phyloP scores from a whole-genome alignment of 208 protist species.

The Leishmania aethiopica region DNA sequence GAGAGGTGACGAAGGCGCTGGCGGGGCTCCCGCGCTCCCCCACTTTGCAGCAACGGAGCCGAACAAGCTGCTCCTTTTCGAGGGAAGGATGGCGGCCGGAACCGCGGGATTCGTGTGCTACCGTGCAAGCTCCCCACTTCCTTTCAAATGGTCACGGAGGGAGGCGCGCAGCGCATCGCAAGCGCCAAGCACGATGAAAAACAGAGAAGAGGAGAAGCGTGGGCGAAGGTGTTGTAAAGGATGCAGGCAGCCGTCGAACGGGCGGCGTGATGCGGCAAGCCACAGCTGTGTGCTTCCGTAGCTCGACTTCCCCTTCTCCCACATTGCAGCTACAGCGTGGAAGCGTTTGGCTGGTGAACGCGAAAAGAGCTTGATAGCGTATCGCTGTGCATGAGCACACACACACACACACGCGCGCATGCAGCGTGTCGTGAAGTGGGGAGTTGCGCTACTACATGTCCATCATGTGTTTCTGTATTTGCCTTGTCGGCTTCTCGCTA shows the following conservation, averaged over 20 bases:
- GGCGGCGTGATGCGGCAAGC: background rate
- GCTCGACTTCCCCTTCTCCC: background rate
- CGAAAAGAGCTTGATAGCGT: background rate
- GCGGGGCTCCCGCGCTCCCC: background rate
- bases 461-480: background rate
- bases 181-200: background rate
- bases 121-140: background rate
- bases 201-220: background rate
- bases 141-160: background rate
- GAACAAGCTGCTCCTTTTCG: background rate
- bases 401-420: background rate
- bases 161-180: background rate
- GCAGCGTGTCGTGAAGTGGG: background rate
- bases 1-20: background rate
- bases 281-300: background rate
- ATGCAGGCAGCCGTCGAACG: background rate
- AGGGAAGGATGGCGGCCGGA: background rate
- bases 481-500: background rate
- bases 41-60: background rate
- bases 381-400: background rate
- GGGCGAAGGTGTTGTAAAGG: background rate
- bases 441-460: background rate
- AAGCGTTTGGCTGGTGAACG: background rate
- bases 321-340: background rate
- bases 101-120: background rate